phyloP scores from a whole-genome alignment of 140 eudicot species.

The Cichorium intybus region DNA sequence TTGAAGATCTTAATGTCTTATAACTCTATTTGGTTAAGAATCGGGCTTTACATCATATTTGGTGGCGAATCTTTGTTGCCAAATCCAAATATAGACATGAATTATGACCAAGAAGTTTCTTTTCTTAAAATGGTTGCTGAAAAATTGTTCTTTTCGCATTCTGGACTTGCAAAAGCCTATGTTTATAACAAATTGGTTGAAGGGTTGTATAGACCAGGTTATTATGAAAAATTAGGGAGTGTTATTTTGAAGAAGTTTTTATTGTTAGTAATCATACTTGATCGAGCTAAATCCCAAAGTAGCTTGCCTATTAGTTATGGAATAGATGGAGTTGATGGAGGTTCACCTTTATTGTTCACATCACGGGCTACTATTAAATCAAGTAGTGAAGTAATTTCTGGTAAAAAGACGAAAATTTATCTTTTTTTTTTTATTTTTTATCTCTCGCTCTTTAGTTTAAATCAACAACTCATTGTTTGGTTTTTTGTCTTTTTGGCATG shows the following conservation, averaged over 20 bases:
- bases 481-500: slow-evolving; percentile 15
- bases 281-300: slow-evolving; percentile 77
- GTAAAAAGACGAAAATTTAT: slow-evolving; percentile 31
- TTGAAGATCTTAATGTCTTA: slow-evolving; percentile 63
- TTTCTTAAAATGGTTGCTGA: slow-evolving; percentile 80
- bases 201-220: slow-evolving; percentile 94
- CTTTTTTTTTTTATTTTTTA: background rate
- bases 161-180: slow-evolving; percentile 71
- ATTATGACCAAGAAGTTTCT: slow-evolving; percentile 65
- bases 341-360: slow-evolving; percentile 88
- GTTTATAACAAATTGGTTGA: slow-evolving; percentile 88
- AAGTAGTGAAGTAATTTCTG: slow-evolving; percentile 66
- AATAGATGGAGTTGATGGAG: slow-evolving; percentile 94
- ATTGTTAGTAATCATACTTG: slow-evolving; percentile 77
- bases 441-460: background rate
- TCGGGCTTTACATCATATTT: slow-evolving; percentile 75
- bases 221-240: slow-evolving; percentile 80
- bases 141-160: slow-evolving; percentile 78
- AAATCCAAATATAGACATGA: slow-evolving; percentile 48
- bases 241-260: slow-evolving; percentile 83
- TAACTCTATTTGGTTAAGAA: slow-evolving; percentile 83
- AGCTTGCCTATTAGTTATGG: slow-evolving; percentile 85
- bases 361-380: slow-evolving; percentile 60
- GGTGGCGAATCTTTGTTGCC: slow-evolving; percentile 89
- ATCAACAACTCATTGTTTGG: slow-evolving; percentile 2